Evolutionary conservation across 345 rosid genomes (phyloP), one percentile per base, ranked within the genome.

Genomic region (Aquilaria malaccensis): DNA sequence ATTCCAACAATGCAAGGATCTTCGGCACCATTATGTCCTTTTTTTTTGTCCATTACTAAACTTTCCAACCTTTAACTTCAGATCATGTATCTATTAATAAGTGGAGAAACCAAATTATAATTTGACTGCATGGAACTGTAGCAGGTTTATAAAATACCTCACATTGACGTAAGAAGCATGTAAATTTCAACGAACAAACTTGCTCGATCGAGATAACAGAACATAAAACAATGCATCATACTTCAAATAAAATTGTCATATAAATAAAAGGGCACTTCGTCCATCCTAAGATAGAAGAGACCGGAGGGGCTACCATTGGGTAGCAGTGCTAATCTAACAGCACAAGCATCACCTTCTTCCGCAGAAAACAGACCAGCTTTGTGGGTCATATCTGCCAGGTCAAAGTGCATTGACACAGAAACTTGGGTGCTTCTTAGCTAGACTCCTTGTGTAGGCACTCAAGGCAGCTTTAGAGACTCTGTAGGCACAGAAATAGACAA

Each of bases 1-100:
- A n/a, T n/a, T n/a, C n/a, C n/a, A n/a, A n/a, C n/a, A n/a, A n/a
- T 54, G 1, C 10, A 22, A 7, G 81, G 83, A 84, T 84, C 81
- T 50, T 81, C 89, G 60, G 81, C 77, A 4, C 81, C 84, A 12
- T 45, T 29, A 9, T 22, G 22, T 22, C 22, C 22, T 22, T 22
- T 22, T 22, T 0, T 22, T 22, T 22, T 22, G 22, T 22, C 22
- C 22, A 22, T 22, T 22, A 22, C 22, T 22, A 22, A 22, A 22
- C 22, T 22, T 22, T 22, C 22, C 22, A 22, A 22, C 22, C 22
- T 22, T 22, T 22, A 22, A 22, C 22, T 22, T 22, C 22, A 22
- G 22, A 22, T 22, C 22, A 0, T 0, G 22, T 22, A 22, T 22
- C 0, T 22, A 22, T 22, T 22, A 22, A 22, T 22, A 22, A 22